Conservation (phyloP, 139 green algal species). For the Protoeuglena noctilucae region DNA sequence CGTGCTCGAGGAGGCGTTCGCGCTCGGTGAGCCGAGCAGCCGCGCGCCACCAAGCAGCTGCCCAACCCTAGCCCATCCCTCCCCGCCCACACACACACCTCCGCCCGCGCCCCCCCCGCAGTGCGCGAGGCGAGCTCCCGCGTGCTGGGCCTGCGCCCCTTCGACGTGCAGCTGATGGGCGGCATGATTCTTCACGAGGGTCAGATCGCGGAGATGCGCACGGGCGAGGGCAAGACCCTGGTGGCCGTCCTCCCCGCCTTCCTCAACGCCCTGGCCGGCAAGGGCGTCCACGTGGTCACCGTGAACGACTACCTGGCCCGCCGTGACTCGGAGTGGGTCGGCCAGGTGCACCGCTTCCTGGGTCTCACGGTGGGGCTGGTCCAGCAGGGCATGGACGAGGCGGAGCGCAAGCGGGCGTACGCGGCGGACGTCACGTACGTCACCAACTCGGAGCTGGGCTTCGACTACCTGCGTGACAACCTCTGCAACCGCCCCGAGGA, state of each 20-base stretch:
- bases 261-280: constrained; percentile 79
- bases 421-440: constrained; percentile 87
- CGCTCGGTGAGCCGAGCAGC: constrained; percentile 18
- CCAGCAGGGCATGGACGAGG: constrained; percentile 45
- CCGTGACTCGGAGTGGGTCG: constrained; percentile 87
- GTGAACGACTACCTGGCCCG: constrained; percentile 97
- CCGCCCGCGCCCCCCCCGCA: constrained; percentile 27
- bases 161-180: constrained; percentile 96
- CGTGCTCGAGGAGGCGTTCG: constrained; percentile 77
- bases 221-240: constrained; percentile 94
- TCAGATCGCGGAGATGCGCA: constrained; percentile 92
- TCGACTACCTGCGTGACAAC: constrained; percentile 97
- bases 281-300: constrained; percentile 93
- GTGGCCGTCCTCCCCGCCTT: constrained; percentile 89
- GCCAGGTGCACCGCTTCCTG: constrained; percentile 89
- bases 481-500: constrained; percentile 58
- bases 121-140: constrained; percentile 77
- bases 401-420: constrained; percentile 61
- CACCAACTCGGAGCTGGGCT: constrained; percentile 94
- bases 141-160: constrained; percentile 87
- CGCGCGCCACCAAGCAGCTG: neutral
- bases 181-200: constrained; percentile 90
- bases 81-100: neutral
- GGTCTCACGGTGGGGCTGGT: constrained; percentile 76
- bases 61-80: neutral